Conservation (phyloP, 1,284 basidiomycete genomes). For the Cystobasidiaceae sp. region DNA sequence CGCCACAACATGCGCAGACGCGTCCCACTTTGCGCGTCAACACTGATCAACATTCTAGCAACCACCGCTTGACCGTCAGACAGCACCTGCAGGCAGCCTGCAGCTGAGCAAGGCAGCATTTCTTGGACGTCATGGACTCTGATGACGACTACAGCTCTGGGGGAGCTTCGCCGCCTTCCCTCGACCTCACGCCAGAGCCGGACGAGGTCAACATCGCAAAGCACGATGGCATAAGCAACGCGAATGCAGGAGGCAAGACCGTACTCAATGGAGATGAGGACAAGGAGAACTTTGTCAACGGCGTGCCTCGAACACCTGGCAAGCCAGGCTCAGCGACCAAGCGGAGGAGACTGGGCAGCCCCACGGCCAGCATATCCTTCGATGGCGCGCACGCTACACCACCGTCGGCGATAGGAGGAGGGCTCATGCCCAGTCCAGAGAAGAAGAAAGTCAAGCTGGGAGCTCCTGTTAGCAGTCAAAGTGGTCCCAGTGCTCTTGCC, state of each 20-base stretch:
- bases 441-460: slow-evolving; percentile 14
- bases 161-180: background rate
- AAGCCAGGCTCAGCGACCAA: slow-evolving; percentile 8
- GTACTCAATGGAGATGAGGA: background rate
- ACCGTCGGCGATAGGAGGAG: slow-evolving; percentile 28
- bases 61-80: no score
- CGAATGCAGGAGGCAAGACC: slow-evolving; percentile 17
- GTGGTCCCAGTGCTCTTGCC: background rate
- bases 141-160: slow-evolving; percentile 22
- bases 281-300: slow-evolving; percentile 10
- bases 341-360: slow-evolving; percentile 20
- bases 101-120: no score
- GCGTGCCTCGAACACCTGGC: background rate
- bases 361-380: slow-evolving; percentile 27
- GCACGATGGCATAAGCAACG: slow-evolving; percentile 12
- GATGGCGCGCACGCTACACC: slow-evolving; percentile 31
- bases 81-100: no score
- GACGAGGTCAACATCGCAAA: slow-evolving; percentile 21
- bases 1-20: no score
- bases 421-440: slow-evolving; percentile 26
- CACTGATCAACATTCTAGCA: no score
- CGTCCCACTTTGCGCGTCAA: no score
- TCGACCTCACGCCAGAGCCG: slow-evolving; percentile 15
- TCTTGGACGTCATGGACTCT: slow-evolving; percentile 6
- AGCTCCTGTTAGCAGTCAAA: background rate